A percentile compares a stretch with the other conserved stretches of the same genome.
These are phyloP conservation scores for Myxozyma vanderwaltii DNA, from an alignment of 805 yeast genomes.

Conservation along the genomic window DNA sequence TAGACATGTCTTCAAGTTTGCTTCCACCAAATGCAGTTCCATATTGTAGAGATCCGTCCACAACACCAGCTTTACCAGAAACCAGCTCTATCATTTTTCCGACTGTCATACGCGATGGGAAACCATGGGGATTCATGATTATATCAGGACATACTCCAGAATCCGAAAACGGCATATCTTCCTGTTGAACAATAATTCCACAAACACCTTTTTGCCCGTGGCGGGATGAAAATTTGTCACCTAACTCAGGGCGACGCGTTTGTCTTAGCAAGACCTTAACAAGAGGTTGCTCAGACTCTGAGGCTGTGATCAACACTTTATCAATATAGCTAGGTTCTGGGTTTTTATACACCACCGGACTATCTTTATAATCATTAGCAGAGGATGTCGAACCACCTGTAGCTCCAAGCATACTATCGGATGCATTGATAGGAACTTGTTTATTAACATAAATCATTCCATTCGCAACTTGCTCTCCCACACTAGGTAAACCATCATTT, in stretches of 20 bases:
- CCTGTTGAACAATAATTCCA: conserved; percentile 96
- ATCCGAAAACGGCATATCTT: conserved; percentile 94
- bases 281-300: conserved; percentile 92
- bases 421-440: conserved; percentile 79
- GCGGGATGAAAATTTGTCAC: conserved; percentile 95
- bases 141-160: conserved; percentile 92
- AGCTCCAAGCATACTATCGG: conserved; percentile 60
- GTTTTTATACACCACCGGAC: conserved; percentile 88
- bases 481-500: conserved; percentile 95
- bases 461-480: conserved; percentile 83
- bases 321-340: conserved; percentile 96
- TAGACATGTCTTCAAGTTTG: conserved; percentile 92
- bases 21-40: conserved; percentile 99
- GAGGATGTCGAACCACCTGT: conserved; percentile 19
- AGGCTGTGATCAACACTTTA: conserved; percentile 95
- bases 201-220: conserved; percentile 99
- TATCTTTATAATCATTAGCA: conserved; percentile 73
- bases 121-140: conserved; percentile 98
- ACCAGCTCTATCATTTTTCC: conserved; percentile 97
- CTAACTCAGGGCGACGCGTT: conserved; percentile 95
- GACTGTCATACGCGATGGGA: conserved; percentile 99
- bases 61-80: conserved; percentile 96
- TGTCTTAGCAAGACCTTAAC: conserved; percentile 91
- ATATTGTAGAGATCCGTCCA: conserved; percentile 86
- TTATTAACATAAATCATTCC: conserved; percentile 95